These are phyloP conservation scores for Syzygium jambos DNA, from an alignment of 345 rosid species.

Conservation along the genomic window DNA sequence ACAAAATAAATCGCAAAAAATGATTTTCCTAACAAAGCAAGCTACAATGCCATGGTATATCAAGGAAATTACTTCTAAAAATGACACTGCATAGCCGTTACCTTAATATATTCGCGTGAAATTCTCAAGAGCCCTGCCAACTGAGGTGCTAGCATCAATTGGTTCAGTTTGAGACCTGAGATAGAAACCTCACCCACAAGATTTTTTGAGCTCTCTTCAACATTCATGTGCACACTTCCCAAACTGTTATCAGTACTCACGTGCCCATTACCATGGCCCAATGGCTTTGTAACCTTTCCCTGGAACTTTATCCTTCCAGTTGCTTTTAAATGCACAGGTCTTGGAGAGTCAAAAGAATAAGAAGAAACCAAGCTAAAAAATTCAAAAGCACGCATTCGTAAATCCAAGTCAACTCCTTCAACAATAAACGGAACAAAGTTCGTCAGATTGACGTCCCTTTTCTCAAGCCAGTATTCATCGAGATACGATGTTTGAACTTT, in stretches of 20 bases:
- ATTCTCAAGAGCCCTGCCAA: conserved; percentile 72
- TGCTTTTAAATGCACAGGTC: conserved; percentile 90
- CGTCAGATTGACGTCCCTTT: conserved; percentile 25
- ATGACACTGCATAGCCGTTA: conserved; percentile 4
- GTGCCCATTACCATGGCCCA: conserved; percentile 12
- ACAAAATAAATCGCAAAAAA: neutral
- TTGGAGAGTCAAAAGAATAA: conserved; percentile 91
- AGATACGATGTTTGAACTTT: conserved; percentile 72
- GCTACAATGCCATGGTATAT: neutral
- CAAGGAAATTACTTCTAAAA: neutral
- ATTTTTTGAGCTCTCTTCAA: conserved; percentile 23
- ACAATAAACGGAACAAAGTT: conserved; percentile 50
- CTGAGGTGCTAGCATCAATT: conserved; percentile 88
- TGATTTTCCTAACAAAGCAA: neutral
- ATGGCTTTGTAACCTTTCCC: conserved; percentile 58
- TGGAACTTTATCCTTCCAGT: conserved; percentile 86
- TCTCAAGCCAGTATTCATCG: conserved; percentile 43
- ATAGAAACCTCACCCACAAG: conserved; percentile 82
- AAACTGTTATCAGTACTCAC: conserved; percentile 15
- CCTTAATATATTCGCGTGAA: conserved; percentile 71
- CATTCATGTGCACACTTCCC: conserved; percentile 15
- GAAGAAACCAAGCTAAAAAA: conserved; percentile 78
- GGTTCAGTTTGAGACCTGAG: conserved; percentile 89
- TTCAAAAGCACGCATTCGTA: conserved; percentile 96
- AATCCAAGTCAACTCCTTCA: conserved; percentile 91